Evolutionary conservation across 2,329 filamentous ascomycete species (phyloP).

Genomic region (Epichloe glyceriae): DNA sequence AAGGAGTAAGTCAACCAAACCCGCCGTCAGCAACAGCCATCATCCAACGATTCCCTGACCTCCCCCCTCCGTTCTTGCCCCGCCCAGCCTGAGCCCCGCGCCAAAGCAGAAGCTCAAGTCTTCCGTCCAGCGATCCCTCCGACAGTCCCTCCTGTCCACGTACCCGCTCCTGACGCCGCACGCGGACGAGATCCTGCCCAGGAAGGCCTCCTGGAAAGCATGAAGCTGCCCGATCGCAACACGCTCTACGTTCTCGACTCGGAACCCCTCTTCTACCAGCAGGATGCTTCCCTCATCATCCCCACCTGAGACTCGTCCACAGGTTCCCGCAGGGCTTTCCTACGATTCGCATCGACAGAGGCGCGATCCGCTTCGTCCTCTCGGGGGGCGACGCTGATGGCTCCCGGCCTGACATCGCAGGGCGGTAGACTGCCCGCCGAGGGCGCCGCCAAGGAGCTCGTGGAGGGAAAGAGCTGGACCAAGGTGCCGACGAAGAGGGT

Average conservation of each 20-base stretch:
- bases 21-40: background rate
- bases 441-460: conserved; percentile 18
- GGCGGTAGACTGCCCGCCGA: conserved; percentile 66
- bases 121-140: conserved; percentile 77
- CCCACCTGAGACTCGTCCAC: conserved; percentile 82
- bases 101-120: conserved; percentile 97
- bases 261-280: conserved; percentile 83
- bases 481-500: conserved; percentile 33
- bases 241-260: conserved; percentile 74
- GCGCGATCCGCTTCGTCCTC: conserved; percentile 92
- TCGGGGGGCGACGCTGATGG: conserved; percentile 95
- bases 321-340: conserved; percentile 76
- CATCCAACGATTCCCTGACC: conserved; percentile 13
- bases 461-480: conserved; percentile 30
- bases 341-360: conserved; percentile 79
- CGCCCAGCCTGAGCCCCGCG: conserved; percentile 15
- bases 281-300: conserved; percentile 61
- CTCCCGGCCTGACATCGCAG: conserved; percentile 73
- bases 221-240: conserved; percentile 87
- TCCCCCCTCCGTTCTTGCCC: too few relatives aligned
- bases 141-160: conserved; percentile 66
- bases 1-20: conserved; percentile 55
- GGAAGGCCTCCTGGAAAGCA: conserved; percentile 83
- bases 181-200: conserved; percentile 90
- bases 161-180: conserved; percentile 77